Conservation (phyloP, 2,329 filamentous ascomycete genomes). For the Macrophomina pseudophaseolina region DNA sequence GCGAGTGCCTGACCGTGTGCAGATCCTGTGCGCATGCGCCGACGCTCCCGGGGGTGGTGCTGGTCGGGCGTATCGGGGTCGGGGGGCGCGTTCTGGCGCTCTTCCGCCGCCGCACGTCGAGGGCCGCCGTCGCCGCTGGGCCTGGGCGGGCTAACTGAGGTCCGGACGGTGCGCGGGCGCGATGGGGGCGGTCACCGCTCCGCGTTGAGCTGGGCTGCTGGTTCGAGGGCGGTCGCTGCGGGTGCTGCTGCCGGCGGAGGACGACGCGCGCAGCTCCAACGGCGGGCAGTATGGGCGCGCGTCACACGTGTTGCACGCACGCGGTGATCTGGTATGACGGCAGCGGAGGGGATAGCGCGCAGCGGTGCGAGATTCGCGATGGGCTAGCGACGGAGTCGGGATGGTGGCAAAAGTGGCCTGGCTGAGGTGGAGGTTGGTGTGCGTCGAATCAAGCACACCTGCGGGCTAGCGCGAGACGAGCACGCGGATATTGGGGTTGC, state of each 20-base stretch:
- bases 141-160: background rate
- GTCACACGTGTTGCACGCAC: conserved; percentile 27
- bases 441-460: conserved; percentile 26
- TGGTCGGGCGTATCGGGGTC: background rate
- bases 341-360: conserved; percentile 29
- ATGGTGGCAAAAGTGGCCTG: conserved; percentile 34
- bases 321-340: conserved; percentile 26
- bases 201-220: background rate
- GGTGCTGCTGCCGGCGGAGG: conserved; percentile 21
- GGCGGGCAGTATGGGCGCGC: conserved; percentile 26
- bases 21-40: conserved; percentile 24
- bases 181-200: conserved; percentile 18
- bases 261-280: conserved; percentile 25
- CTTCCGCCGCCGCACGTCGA: conserved; percentile 14
- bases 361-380: conserved; percentile 41
- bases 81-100: conserved; percentile 22
- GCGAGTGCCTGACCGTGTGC: conserved; percentile 23
- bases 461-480: conserved; percentile 23
- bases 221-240: background rate
- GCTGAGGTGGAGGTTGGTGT: conserved; percentile 24
- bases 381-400: conserved; percentile 44
- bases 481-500: conserved; percentile 24
- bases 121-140: background rate
- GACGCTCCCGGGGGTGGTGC: conserved; percentile 15
- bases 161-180: conserved; percentile 29